Base-by-base conservation (phyloP, 1,139 yeast genomes). In the Blastobotrys arbuscula region DNA sequence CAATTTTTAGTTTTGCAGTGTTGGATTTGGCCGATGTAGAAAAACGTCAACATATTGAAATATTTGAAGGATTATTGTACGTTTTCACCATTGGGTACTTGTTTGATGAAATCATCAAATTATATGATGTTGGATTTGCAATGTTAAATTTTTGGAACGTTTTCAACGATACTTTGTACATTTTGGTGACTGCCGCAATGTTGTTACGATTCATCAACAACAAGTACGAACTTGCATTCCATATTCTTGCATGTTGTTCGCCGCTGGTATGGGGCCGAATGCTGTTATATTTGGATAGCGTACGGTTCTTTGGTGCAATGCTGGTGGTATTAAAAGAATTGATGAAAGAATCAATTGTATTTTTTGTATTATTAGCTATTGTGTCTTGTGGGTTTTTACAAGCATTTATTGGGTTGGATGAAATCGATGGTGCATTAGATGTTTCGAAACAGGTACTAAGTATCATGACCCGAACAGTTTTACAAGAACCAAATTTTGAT, bases 261-360 rank as follows among this genome's bases (percentile, higher is more conserved):
- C 96, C 96, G 1, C 72, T 88, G 56, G 82, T 88, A 77, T 88
- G 96, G 95, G 78, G 86, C 5, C 74, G 96, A 50, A 69, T 88
- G 50, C 70, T 88, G 49, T 72, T 88, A 41, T 87, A 75, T 65
- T 74, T 87, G 60, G 96, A 88, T 63, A 84, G 92, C 3, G 81
- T 83, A 56, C 77, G 79, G 59, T 87, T 88, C 65, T 88, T 87
- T 47, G 96, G 96, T 39, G 89, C 90, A 3, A 84, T 87, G 88
- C 77, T 88, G 56, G 92, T 88, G 37, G 92, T 88, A 3, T 71
- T 86, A 50, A 85, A 85, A 59, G 83, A 84, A 52, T 84, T 88
- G 86, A 82, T 88, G 87, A 81, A 83, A 59, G 96, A 88, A 64
- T 82, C 92, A 1, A 66, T 86, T 24, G 75, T 87, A 37, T 88